Evolutionary conservation across 2,329 filamentous ascomycete genomes (phyloP).

Genomic region (Aspergillus sp.): DNA sequence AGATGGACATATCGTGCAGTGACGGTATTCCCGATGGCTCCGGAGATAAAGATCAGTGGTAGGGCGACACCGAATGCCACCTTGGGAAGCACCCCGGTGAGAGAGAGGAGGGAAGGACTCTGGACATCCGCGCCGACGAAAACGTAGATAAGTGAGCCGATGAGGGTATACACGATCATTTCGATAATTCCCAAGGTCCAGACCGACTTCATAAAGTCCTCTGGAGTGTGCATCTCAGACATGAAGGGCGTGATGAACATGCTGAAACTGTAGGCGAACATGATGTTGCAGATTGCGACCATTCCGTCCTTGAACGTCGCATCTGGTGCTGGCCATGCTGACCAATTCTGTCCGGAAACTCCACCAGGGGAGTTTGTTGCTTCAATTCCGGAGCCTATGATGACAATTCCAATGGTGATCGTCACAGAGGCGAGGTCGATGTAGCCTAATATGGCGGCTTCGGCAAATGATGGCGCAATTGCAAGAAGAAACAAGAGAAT

Average conservation of each 20-base stretch:
- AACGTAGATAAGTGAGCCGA: slow-evolving; percentile 20
- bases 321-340: slow-evolving; percentile 11
- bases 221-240: slow-evolving; percentile 4
- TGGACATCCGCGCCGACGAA: slow-evolving; percentile 25
- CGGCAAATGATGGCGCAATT: background rate
- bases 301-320: slow-evolving; percentile 26
- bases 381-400: background rate
- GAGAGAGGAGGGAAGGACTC: slow-evolving; percentile 20
- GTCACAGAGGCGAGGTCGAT: background rate
- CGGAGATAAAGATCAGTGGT: background rate
- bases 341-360: background rate
- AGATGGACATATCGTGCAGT: background rate
- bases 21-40: background rate
- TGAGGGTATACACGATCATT: slow-evolving; percentile 2
- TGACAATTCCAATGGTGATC: background rate
- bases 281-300: slow-evolving; percentile 26
- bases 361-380: background rate
- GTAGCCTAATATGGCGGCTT: background rate
- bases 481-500: background rate
- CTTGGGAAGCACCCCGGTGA: background rate
- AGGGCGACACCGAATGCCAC: background rate
- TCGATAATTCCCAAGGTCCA: slow-evolving; percentile 2
- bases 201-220: slow-evolving; percentile 3
- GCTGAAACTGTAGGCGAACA: slow-evolving; percentile 41
- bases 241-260: slow-evolving; percentile 1